A percentile compares a stretch with the other conserved stretches of the same genome.
These are phyloP conservation scores for Candolleomyces efflorescens DNA, from an alignment of 768 basidiomycete species.

Conservation along the genomic window DNA sequence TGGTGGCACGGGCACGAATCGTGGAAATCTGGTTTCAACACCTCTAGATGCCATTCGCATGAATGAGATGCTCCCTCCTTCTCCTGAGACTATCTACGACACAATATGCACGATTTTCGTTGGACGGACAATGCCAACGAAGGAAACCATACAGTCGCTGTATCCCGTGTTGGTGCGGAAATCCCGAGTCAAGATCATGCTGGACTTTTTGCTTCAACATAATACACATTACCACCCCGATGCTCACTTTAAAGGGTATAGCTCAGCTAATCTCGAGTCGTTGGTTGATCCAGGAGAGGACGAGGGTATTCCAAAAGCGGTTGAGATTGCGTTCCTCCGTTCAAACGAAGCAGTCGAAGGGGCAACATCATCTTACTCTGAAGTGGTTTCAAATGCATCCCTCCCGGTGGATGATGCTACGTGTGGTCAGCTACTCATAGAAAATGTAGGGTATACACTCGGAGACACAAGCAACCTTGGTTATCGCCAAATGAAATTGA, in stretches of 20 bases:
- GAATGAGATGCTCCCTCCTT: conserved; percentile 2
- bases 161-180: conserved; percentile 8
- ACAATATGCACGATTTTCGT: conserved; percentile 13
- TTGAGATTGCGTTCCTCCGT: too few species aligned
- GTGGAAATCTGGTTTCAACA: conserved; percentile 11
- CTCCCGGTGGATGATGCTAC: too few species aligned
- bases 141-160: not conserved
- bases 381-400: too few species aligned
- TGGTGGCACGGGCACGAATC: not conserved
- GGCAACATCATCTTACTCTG: too few species aligned
- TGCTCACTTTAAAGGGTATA: conserved; percentile 4
- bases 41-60: conserved; percentile 6
- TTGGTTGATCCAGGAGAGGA: too few species aligned
- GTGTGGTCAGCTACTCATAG: conserved; percentile 11
- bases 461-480: conserved; percentile 10
- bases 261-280: not conserved
- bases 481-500: conserved; percentile 9
- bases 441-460: conserved; percentile 15
- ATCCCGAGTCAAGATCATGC: conserved; percentile 5
- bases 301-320: too few species aligned
- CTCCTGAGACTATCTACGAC: conserved; percentile 1
- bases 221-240: conserved; percentile 7
- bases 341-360: too few species aligned
- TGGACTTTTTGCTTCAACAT: conserved; percentile 4
- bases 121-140: not conserved